These are phyloP conservation scores for Verticillium nonalfalfae DNA, from an alignment of 2,329 filamentous ascomycete species.

Conservation along the genomic window DNA sequence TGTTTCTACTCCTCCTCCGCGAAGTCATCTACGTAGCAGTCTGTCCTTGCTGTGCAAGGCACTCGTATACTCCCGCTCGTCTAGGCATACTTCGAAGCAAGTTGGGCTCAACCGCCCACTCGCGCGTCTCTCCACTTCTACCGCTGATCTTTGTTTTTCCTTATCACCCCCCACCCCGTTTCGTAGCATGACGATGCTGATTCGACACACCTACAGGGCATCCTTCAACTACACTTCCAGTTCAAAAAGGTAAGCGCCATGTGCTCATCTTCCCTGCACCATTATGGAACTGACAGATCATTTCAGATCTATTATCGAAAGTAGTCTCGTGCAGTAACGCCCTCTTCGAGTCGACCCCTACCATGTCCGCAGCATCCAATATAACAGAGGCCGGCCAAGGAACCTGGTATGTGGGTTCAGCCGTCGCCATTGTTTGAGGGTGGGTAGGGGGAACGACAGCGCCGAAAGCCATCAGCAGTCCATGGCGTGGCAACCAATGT, in stretches of 20 bases:
- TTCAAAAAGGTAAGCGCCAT: conserved; percentile 77
- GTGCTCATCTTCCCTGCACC: conserved; percentile 1
- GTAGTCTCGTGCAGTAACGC: conserved; percentile 19
- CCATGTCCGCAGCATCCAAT: neutral
- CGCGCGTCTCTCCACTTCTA: conserved; percentile 19
- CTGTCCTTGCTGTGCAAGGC: neutral
- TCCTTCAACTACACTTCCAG: conserved; percentile 93
- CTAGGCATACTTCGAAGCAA: neutral
- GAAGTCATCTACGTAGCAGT: neutral
- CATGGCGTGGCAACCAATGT: neutral
- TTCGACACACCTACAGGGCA: conserved; percentile 54
- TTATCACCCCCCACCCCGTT: conserved; percentile 1
- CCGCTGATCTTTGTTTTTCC: neutral
- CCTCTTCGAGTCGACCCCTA: neutral
- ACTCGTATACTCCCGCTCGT: neutral
- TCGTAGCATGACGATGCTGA: neutral
- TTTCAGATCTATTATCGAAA: conserved; percentile 51
- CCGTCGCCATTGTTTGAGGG: neutral
- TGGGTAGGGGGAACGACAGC: neutral
- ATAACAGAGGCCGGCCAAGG: neutral
- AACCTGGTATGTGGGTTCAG: neutral
- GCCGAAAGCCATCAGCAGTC: neutral
- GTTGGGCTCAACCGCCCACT: neutral
- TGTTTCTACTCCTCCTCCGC: neutral
- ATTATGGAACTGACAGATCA: conserved; percentile 12